Evolutionary conservation across 2,329 filamentous ascomycete species (phyloP), one percentile per base, ranked within the genome.

Genomic region (Hyphodiscus sp.): DNA sequence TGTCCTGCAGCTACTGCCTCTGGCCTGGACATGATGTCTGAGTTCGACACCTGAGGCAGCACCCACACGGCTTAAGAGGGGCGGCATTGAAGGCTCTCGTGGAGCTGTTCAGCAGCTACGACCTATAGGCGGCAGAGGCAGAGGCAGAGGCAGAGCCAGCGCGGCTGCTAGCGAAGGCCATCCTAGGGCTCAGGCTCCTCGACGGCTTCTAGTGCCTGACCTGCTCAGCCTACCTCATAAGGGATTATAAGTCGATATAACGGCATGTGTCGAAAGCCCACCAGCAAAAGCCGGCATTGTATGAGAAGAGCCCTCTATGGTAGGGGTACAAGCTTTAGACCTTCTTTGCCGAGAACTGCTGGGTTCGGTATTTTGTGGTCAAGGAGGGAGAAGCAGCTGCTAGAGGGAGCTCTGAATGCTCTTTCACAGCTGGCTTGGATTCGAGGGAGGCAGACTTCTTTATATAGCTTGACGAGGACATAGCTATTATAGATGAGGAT

Each of bases 341-440:
- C 5, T 45, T 19, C 16, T n/a, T 38, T 38, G 42, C 42, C 42
- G 16, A 45, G 16, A 45, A 16, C 13, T 18, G n/a, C 6, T 7
- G 3, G 3, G 9, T 30, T 16, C 45, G 26, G 45, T 29, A 26
- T 47, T 47, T 29, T 30, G 45, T 26, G 16, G 26, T 18, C 4
- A 26, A 4, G 23, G 4, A 4, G 23, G 23, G 45, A 29, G 7
- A 20, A 30, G 45, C 29, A 18, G 23, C 20, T 13, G 45, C 44
- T 46, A 20, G 15, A 46, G 44, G 9, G 20, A 29, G 23, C 19
- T 29, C 44, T 16, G 19, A 46, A 46, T 10, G 9, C 9, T n/a
- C n/a, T n/a, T 26, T 26, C 23, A 26, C 23, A 18, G 45, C 8
- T 26, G 84, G 50, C 50, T 42, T 52, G 19, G 45, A 43, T 23